A percentile compares a stretch with the other conserved stretches of the same genome.
phyloP scores from a whole-genome alignment of 1,284 basidiomycete genomes.

The Malassezia yamatoensis region DNA sequence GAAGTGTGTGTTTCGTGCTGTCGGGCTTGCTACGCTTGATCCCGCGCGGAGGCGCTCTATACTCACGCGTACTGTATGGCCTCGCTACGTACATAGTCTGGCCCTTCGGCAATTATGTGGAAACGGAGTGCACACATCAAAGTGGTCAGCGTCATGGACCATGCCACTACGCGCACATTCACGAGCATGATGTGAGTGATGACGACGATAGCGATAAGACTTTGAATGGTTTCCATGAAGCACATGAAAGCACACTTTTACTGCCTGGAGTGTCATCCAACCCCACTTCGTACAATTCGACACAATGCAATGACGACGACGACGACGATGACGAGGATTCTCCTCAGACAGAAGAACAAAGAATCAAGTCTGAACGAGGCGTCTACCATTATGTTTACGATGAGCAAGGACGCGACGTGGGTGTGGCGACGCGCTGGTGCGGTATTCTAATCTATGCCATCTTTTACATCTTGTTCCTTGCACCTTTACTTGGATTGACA shows the following conservation, averaged over 20 bases:
- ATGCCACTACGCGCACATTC: constrained; percentile 3
- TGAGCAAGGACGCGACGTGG: constrained; percentile 33
- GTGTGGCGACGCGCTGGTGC: constrained; percentile 21
- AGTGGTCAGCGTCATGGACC: constrained; percentile 29
- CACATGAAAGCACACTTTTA: constrained; percentile 12
- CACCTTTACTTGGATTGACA: constrained; percentile 62
- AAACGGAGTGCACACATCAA: constrained; percentile 55
- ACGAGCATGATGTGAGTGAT: constrained; percentile 15
- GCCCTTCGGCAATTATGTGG: constrained; percentile 99
- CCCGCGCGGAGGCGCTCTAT: constrained; percentile 67
- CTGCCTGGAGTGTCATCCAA: neutral
- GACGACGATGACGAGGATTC: constrained; percentile 12
- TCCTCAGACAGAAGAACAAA: constrained; percentile 21
- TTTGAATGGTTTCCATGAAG: neutral
- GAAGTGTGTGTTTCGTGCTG: constrained; percentile 60
- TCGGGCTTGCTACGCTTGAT: constrained; percentile 63
- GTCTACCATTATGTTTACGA: constrained; percentile 43
- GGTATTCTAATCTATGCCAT: constrained; percentile 48
- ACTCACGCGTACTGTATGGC: constrained; percentile 77
- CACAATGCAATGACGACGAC: constrained; percentile 3
- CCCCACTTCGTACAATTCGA: neutral
- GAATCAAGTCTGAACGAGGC: constrained; percentile 28
- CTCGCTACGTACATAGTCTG: constrained; percentile 91
- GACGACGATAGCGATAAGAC: constrained; percentile 6
- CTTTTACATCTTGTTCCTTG: constrained; percentile 75